phyloP scores from a whole-genome alignment of 148 eudicot species.

The Spergularia bocconei region DNA sequence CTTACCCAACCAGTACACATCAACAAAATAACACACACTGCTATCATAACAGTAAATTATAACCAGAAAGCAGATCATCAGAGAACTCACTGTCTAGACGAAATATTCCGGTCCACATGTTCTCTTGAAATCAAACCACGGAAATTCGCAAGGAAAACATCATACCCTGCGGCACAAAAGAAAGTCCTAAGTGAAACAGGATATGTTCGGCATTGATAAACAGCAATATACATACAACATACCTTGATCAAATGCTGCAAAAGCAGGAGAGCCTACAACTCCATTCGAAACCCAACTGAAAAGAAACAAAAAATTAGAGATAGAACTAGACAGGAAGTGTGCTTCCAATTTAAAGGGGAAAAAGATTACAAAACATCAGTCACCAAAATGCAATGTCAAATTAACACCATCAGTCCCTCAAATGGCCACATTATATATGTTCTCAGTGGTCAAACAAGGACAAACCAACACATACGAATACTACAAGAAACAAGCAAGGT shows the following conservation, averaged over 20 bases:
- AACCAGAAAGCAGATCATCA: slow-evolving; percentile 3
- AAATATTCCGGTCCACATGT: slow-evolving; percentile 70
- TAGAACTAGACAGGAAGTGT: neutral
- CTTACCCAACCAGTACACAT: neutral
- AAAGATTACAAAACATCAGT: neutral
- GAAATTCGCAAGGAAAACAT: slow-evolving; percentile 90
- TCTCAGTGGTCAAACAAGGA: neutral
- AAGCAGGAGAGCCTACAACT: slow-evolving; percentile 97
- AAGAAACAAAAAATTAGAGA: neutral
- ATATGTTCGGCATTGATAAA: neutral
- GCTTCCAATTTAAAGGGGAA: neutral
- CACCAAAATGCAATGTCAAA: neutral
- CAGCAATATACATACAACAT: slow-evolving; percentile 8
- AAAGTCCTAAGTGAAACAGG: neutral
- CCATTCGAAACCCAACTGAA: slow-evolving; percentile 94
- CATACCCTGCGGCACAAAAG: slow-evolving; percentile 56
- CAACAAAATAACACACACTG: slow-evolving; percentile 1
- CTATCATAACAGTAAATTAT: neutral
- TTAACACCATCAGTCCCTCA: neutral
- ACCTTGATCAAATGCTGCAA: slow-evolving; percentile 99
- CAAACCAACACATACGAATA: neutral
- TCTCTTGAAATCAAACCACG: slow-evolving; percentile 96
- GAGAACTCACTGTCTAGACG: slow-evolving; percentile 75
- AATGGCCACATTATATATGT: neutral
- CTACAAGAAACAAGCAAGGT: neutral